Percentiles rank a stretch among this genome's conserved stretches.
phyloP scores from a whole-genome alignment of 2,329 filamentous ascomycete species.

The Verruconis gallopava region DNA sequence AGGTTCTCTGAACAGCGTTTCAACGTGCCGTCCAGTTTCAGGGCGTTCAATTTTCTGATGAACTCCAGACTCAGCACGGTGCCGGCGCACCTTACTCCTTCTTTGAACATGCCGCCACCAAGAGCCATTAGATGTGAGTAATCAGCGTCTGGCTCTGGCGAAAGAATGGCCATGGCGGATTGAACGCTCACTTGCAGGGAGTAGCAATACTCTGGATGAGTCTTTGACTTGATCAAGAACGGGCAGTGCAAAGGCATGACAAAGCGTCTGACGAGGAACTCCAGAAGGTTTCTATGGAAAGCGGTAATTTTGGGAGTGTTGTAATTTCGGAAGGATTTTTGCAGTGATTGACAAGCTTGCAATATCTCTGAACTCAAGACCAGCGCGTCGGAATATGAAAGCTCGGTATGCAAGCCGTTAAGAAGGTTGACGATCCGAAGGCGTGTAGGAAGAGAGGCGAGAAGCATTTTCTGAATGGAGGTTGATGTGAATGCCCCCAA shows the following conservation, averaged over 20 bases:
- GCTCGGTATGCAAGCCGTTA: constrained; percentile 20
- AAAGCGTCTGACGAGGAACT: constrained; percentile 42
- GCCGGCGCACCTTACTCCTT: constrained; percentile 26
- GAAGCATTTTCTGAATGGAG: constrained; percentile 16
- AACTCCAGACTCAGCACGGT: constrained; percentile 36
- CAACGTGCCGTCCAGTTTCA: constrained; percentile 16
- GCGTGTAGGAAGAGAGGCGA: constrained; percentile 13
- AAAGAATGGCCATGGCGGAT: constrained; percentile 19
- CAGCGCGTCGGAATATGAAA: constrained; percentile 20
- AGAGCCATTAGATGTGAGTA: constrained; percentile 27
- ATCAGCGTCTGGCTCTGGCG: constrained; percentile 18
- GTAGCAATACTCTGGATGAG: constrained; percentile 36
- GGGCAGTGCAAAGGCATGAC: constrained; percentile 41
- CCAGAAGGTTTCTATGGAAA: constrained; percentile 38
- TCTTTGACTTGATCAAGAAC: constrained; percentile 30
- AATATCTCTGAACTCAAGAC: constrained; percentile 17
- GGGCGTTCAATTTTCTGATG: constrained; percentile 28
- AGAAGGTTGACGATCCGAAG: constrained; percentile 16
- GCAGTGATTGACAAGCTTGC: too few relatives aligned
- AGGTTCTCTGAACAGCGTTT: constrained; percentile 9
- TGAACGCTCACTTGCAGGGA: constrained; percentile 38
- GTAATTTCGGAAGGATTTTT: constrained; percentile 16
- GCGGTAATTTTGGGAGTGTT: constrained; percentile 10
- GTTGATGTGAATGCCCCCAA: constrained; percentile 12
- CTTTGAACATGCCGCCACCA: constrained; percentile 31